phyloP scores from a whole-genome alignment of 495 filamentous ascomycete genomes.

The Xylaria sp. region DNA sequence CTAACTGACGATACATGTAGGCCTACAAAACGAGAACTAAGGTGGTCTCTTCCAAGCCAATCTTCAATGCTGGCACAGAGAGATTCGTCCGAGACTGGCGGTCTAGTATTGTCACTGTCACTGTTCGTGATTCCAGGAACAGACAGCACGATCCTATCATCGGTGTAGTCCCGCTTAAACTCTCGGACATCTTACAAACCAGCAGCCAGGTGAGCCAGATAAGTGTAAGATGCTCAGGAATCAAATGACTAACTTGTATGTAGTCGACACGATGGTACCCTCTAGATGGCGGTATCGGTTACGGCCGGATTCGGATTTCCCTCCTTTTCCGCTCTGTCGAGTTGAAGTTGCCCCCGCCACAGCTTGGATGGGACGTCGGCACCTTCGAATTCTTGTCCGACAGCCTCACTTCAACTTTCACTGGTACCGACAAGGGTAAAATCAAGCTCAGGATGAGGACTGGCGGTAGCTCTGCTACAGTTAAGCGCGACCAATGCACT shows the following conservation, averaged over 20 bases:
- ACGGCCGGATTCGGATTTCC: constrained; percentile 88
- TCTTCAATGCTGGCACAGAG: constrained; percentile 96
- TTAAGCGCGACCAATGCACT: constrained; percentile 64
- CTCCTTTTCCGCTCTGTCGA: constrained; percentile 87
- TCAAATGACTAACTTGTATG: constrained; percentile 51
- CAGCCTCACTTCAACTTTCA: constrained; percentile 61
- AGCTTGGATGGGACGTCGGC: constrained; percentile 89
- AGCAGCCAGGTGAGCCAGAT: constrained; percentile 69
- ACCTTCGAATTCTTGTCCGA: constrained; percentile 85
- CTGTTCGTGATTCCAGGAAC: constrained; percentile 85
- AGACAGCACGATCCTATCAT: constrained; percentile 94
- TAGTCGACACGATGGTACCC: constrained; percentile 60
- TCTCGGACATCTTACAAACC: constrained; percentile 85
- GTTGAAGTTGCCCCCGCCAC: constrained; percentile 76
- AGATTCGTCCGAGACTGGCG: constrained; percentile 95
- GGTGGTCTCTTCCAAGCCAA: constrained; percentile 89
- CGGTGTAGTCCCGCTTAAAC: constrained; percentile 84
- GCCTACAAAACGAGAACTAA: constrained; percentile 90
- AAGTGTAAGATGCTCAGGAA: constrained; percentile 42
- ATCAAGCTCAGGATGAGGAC: constrained; percentile 84
- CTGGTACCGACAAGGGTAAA: constrained; percentile 67
- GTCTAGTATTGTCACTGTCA: constrained; percentile 82
- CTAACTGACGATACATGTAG: constrained; percentile 29
- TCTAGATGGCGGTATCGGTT: constrained; percentile 71
- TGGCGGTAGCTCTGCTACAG: constrained; percentile 79